Evolutionary conservation across 805 yeast genomes (phyloP), one percentile per base, ranked within the genome.

Genomic region (Kodamaea jinghongensis): DNA sequence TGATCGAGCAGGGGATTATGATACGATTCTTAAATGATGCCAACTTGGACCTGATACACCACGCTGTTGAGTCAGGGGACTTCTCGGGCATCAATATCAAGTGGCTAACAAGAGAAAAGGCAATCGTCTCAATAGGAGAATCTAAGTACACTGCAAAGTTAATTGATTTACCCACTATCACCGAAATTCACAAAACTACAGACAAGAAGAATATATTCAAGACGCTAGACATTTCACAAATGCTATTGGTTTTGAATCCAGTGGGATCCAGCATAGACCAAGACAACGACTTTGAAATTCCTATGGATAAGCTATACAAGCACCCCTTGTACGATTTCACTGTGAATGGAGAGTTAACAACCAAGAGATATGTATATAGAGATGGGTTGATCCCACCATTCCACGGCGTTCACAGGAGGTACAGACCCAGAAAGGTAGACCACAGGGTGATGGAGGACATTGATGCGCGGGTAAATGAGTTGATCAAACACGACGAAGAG

Each of bases 201-300:
- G 99, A 93, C 58, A 77, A 79, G 53, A 91, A 91, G 58, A 93
- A 88, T 55, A 76, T 93, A 17, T 83, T 84, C 66, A 93, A 93
- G 55, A 79, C 95, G 0, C 71, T 87, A 25, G 98, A 93, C 59
- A 70, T 91, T 5, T 78, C 85, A 40, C 97, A 93, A 61, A 86
- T 93, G 68, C 65, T 93, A 37, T 62, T 90, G 4, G 91, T 91
- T 5, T 70, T 88, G 6, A 58, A 63, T 41, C 69, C 71, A 4
- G 50, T 55, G n/a, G 61, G 61, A 26, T 25, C 28, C 11, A 17
- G 29, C 8, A 48, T 65, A n/a, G 61, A 61, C 40, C 56, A 67
- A 41, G 80, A 75, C 35, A 55, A 51, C 9, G 82, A 76, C 47
- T 69, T 76, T 38, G 72, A 62, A 58, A 67, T 58, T 20, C 76